Evolutionary conservation across 2,329 filamentous ascomycete species (phyloP), one percentile per base, ranked within the genome.

Genomic region (Stemphylium lycopersici): DNA sequence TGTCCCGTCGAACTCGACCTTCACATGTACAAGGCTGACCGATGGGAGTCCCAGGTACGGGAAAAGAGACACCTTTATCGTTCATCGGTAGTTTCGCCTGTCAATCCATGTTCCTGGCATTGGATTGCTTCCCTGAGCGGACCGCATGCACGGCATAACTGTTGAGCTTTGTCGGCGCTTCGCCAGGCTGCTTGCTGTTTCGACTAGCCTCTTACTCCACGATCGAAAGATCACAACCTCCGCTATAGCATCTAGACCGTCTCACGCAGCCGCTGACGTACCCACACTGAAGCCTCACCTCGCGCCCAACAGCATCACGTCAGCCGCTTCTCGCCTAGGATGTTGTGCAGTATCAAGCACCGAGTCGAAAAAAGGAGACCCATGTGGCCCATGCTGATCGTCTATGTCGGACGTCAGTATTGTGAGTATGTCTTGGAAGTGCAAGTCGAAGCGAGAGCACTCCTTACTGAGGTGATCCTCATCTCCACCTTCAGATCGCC

Each of bases 141-240:
- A 50, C 36, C 34, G 51, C 47, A 40, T 46, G 47, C 46, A 53
- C 43, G 46, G 51, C 56, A 53, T 59, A 37, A 54, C 45, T 59
- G 50, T 47, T 51, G 44, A 57, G 42, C 31, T 43, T 29, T 47
- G 52, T 36, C 48, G 61, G 61, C 61, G 61, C 61, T 62, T 62
- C 61, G 61, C 59, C 59, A 64, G 49, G 62, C 59, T 56, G 50
- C 48, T 58, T 57, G 52, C 48, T 43, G 61, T 64, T 64, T 64
- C 52, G 55, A 43, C 43, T 54, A 48, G 33, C 44, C 46, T 40
- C 45, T 44, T 18, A 24, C 41, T 31, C 15, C 15, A 26, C 16
- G 37, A 16, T 36, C 22, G 20, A 37, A 51, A 39, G 46, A 52
- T 47, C 40, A 24, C 48, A 40, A 39, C 40, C 36, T 56, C 40